Evolutionary conservation across 1,284 basidiomycete species (phyloP), one percentile per base, ranked within the genome.

Genomic region (Ceratobasidium sp.): DNA sequence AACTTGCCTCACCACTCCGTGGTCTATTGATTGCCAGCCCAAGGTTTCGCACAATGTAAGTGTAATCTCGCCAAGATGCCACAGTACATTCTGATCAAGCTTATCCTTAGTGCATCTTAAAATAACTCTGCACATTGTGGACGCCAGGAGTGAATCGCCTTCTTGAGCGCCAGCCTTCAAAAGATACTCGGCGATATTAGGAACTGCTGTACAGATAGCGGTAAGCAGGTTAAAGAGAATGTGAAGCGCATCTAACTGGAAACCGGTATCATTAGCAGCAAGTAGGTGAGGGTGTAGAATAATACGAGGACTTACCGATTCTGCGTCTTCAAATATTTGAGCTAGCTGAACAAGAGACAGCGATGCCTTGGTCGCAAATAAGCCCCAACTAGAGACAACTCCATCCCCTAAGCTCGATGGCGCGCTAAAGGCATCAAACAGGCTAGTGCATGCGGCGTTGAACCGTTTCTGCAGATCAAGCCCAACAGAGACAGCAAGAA

Each of bases 41-140:
- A 73, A 20, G 28, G 28, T 46, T 44, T 73, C 59, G 40, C 56
- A 73, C 46, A 73, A 33, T 23, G 28, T 23, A 38, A 73, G 56
- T 38, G 57, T 44, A 46, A 7, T 73, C 40, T 73, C 70, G 38
- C 42, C 70, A 38, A 73, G 57, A n/a, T 73, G 42, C 70, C 70
- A 73, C 13, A 62, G 26, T 20, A 26, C 59, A 50, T 40, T 57
- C 12, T 57, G 28, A 9, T 33, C 70, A 23, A 56, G 42, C 44
- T 48, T 46, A 2, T 62, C 52, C 57, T 73, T 73, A 12, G 44
- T 48, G 33, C 33, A 73, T 23, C 56, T 33, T 2, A 73, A 17
- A 12, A 73, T 50, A 7, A 62, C 44, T 15, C 46, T 62, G 44
- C 70, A 73, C 26, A 73, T 44, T 42, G 48, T 62, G n/a, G 42